Evolutionary conservation across 345 rosid genomes (phyloP), one percentile per base, ranked within the genome.

Genomic region (Orychophragmus violaceus): DNA sequence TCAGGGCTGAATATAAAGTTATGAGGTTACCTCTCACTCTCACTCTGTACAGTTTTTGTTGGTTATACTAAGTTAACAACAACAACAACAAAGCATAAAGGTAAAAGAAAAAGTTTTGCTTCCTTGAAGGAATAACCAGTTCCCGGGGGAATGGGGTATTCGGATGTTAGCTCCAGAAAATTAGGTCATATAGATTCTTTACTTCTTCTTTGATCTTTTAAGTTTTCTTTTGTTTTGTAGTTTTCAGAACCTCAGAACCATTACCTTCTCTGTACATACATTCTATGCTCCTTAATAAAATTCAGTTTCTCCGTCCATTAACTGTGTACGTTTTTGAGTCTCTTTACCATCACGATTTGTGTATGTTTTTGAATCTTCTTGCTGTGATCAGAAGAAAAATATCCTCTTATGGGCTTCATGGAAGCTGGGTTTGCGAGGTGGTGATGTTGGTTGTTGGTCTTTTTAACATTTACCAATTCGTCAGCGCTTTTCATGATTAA

Each of bases 1-100:
- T 79, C 97, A 30, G 97, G 87, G 79, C 76, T 93, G 71, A 84
- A 90, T 71, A 85, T 93, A 89, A 90, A 86, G 90, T 87, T 93
- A 76, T 93, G 84, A 93, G 79, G 83, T 77, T 67, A 45, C 69
- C 69, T 76, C 56, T 73, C 74, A 75, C 76, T 79, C 35, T 58
- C 49, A 21, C 29, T 30, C 72, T 80, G 89, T 87, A 87, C 81
- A 87, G 88, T 82, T 85, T n/a, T 77, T 86, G 84, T 82, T 90
- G 78, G 78, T 84, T 92, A 86, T 82, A 93, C 88, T 74, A 79
- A n/a, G 82, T 85, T 82, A 83, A 86, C 76, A 68, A 78, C 64
- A 62, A 74, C 46, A 48, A 75, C 69, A 75, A n/a, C n/a, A 82
- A 63, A 77, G 74, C 71, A 3, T 39, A 58, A 44, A 72, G 76